Percentiles rank a stretch among this genome's conserved stretches.
phyloP scores from a whole-genome alignment of 257 asterid species.

The Plectranthus barbatus region DNA sequence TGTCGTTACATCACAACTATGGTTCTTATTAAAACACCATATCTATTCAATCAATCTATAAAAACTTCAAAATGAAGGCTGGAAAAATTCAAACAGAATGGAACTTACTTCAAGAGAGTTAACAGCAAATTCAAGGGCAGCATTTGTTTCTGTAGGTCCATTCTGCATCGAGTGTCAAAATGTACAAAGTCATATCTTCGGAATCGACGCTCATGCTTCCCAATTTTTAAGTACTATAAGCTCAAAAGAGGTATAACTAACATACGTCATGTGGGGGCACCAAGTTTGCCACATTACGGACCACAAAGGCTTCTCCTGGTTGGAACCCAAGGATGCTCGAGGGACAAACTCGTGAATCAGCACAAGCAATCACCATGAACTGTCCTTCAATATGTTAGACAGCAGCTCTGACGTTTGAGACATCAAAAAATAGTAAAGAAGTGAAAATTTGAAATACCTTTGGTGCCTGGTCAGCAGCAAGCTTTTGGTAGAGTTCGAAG shows the following conservation, averaged over 20 bases:
- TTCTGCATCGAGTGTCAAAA: constrained; percentile 41
- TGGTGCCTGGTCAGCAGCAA: constrained; percentile 69
- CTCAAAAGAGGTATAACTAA: background rate
- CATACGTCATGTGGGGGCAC: constrained; percentile 85
- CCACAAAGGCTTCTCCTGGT: constrained; percentile 92
- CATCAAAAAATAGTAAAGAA: background rate
- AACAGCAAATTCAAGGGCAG: constrained; percentile 96
- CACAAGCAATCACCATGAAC: constrained; percentile 99
- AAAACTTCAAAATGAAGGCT: background rate
- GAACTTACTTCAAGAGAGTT: constrained; percentile 72
- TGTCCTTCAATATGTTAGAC: constrained; percentile 43
- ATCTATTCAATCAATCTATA: background rate
- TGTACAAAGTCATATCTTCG: background rate
- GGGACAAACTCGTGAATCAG: constrained; percentile 96
- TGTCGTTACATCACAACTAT: background rate
- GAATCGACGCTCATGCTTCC: constrained; percentile 4
- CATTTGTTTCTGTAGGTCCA: constrained; percentile 91
- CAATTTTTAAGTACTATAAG: background rate
- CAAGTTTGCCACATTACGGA: constrained; percentile 88
- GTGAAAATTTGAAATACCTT: constrained; percentile 41
- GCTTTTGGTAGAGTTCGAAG: constrained; percentile 53
- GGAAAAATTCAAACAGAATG: background rate
- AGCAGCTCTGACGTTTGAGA: background rate
- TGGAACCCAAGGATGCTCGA: constrained; percentile 82
- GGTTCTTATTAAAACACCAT: background rate